phyloP scores from a whole-genome alignment of 805 yeast genomes.

The Cyberlindnera mycetangii region DNA sequence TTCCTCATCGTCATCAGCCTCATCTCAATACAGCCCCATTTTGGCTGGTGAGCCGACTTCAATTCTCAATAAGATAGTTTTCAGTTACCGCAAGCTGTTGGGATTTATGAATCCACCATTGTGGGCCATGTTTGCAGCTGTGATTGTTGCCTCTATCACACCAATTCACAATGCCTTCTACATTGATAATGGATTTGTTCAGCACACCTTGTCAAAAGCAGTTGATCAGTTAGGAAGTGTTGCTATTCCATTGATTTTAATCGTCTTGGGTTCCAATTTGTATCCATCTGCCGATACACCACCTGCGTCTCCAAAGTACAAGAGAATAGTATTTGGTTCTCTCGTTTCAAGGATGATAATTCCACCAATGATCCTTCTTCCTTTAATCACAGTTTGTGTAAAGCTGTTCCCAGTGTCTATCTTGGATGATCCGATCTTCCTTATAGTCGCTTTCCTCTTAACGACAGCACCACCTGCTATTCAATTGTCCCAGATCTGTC shows the following conservation, averaged over 20 bases:
- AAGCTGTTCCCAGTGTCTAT: constrained; percentile 64
- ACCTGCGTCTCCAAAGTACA: constrained; percentile 59
- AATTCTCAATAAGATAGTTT: not conserved
- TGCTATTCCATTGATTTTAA: constrained; percentile 74
- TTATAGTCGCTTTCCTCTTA: constrained; percentile 70
- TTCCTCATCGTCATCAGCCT: not conserved
- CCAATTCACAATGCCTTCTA: constrained; percentile 55
- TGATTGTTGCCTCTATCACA: constrained; percentile 67
- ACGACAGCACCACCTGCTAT: constrained; percentile 84
- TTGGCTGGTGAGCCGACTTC: not conserved
- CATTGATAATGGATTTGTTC: constrained; percentile 56
- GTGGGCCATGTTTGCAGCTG: constrained; percentile 69
- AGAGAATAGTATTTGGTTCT: constrained; percentile 64
- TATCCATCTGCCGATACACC: constrained; percentile 68
- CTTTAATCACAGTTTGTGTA: constrained; percentile 62
- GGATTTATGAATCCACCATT: constrained; percentile 75
- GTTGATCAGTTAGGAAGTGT: constrained; percentile 68
- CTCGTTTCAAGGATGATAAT: constrained; percentile 74
- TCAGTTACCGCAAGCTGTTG: constrained; percentile 27
- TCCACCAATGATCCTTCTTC: constrained; percentile 66
- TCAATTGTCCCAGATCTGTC: constrained; percentile 78
- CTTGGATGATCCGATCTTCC: constrained; percentile 77
- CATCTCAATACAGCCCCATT: not conserved
- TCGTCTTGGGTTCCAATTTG: constrained; percentile 74
- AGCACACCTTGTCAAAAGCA: constrained; percentile 63